Base-by-base conservation (phyloP, 495 filamentous ascomycete genomes). In the Penicillium paradoxum region DNA sequence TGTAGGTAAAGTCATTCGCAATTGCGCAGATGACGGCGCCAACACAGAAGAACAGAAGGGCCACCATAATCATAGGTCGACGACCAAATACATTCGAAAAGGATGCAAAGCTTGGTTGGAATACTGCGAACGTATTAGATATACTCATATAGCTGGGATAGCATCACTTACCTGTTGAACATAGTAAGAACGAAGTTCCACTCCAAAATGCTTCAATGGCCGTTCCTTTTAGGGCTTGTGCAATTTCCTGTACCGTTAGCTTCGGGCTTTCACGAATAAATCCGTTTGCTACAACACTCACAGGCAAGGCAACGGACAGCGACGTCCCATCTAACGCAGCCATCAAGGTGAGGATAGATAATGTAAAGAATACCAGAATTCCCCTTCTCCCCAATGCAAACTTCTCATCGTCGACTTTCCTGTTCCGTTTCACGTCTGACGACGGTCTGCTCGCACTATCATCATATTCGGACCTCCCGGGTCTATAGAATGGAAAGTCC, bases 311-410 rank as follows among this genome's bases (percentile, higher is more conserved):
- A 18, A 90, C 85, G 7, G 82, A 84, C 14, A 90, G 72, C 2
- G 83, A 87, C 3, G 88, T 90, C 1, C 84, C 85, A 66, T 91
- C 87, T 17, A 91, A 69, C 21, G 88, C 85, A 5, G 80, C 83
- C 72, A 85, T 84, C 30, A 90, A 66, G 0, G 80, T 79, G 21
- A 89, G 73, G 7, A 85, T 72, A 18, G 74, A 71, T 37, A 90
- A 73, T 0, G 84, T 82, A 19, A 65, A 63, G 19, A 70, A 66
- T 3, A 63, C 66, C 42, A 69, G 24, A 8, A 54, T 52, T 2
- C 67, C 67, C 14, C 59, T 57, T 15, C 53, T 44, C 10, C 60
- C 66, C 17, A 71, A 43, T 8, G 48, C 48, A 55, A 67, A 71
- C 18, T 60, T 62, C 3, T 62, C 49, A 15, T 54, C 38, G 4